Evolutionary conservation across 2,329 filamentous ascomycete species (phyloP).

Genomic region (Beauveria bassiana): DNA sequence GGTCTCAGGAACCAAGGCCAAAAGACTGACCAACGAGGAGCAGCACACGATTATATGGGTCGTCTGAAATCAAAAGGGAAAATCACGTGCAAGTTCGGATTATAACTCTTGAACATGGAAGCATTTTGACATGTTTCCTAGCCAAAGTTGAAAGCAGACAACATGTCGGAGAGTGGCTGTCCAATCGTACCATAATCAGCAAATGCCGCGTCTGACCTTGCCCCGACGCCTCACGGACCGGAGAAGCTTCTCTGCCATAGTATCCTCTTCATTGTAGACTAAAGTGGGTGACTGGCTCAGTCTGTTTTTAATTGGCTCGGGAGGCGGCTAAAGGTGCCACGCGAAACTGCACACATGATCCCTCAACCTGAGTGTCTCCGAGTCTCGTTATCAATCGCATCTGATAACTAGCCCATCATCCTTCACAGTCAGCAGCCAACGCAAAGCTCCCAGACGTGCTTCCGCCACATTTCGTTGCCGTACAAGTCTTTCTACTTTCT

Average conservation of each 20-base stretch:
- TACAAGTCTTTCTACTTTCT: neutral
- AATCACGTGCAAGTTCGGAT: no score
- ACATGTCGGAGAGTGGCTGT: neutral
- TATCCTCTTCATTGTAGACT: neutral
- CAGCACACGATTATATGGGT: no score
- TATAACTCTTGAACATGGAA: no score
- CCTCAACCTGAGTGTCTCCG: neutral
- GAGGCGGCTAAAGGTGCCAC: neutral
- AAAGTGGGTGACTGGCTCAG: neutral
- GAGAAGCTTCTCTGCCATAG: neutral
- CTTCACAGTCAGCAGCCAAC: neutral
- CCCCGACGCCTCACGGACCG: neutral
- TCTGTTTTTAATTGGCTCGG: neutral
- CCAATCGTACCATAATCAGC: neutral
- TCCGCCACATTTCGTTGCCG: neutral
- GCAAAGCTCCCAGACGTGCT: neutral
- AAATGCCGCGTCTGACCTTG: neutral
- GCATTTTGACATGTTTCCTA: no score
- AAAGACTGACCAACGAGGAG: no score
- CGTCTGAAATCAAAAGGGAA: no score
- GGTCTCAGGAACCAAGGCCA: no score
- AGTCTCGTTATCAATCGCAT: conserved; percentile 8
- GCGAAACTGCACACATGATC: conserved; percentile 2
- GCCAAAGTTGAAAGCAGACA: no score
- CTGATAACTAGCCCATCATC: neutral